phyloP scores from a whole-genome alignment of 805 yeast genomes.

The Barnettozyma siamensis region DNA sequence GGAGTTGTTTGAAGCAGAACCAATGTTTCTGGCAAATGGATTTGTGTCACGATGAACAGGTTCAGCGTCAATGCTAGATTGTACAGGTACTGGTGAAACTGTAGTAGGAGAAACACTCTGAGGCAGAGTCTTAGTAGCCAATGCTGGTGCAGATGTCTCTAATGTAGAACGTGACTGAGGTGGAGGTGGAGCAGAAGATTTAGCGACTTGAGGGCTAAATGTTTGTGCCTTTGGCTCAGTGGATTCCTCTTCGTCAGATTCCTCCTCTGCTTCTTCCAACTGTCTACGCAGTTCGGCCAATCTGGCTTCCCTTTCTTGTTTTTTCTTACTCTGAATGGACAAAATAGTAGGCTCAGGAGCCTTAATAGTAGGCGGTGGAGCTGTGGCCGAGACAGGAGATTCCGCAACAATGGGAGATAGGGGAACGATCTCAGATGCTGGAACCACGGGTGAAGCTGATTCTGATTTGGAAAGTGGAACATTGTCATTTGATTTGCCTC shows the following conservation, averaged over 20 bases:
- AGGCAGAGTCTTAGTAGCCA: not conserved
- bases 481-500: conserved; percentile 28
- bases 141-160: not conserved
- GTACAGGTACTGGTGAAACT: not conserved
- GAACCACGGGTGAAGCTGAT: not conserved
- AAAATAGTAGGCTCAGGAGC: conserved; percentile 4
- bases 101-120: not conserved
- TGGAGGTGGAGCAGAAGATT: conserved; percentile 11
- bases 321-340: conserved; percentile 41
- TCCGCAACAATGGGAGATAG: too few relatives aligned
- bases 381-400: too few relatives aligned
- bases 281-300: conserved; percentile 53
- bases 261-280: conserved; percentile 47
- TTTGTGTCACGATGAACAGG: conserved; percentile 21
- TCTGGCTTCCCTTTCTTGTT: conserved; percentile 54
- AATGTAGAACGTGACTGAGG: conserved; percentile 5
- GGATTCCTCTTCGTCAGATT: conserved; percentile 33
- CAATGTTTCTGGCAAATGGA: conserved; percentile 20
- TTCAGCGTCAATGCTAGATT: not conserved
- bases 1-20: conserved; percentile 39
- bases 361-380: conserved; percentile 7
- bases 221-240: conserved; percentile 15
- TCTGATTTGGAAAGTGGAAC: conserved; percentile 12
- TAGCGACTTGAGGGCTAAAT: conserved; percentile 15
- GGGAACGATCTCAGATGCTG: not conserved